Base-by-base conservation (phyloP, 768 basidiomycete species). In the Leccinum pellstonianum region DNA sequence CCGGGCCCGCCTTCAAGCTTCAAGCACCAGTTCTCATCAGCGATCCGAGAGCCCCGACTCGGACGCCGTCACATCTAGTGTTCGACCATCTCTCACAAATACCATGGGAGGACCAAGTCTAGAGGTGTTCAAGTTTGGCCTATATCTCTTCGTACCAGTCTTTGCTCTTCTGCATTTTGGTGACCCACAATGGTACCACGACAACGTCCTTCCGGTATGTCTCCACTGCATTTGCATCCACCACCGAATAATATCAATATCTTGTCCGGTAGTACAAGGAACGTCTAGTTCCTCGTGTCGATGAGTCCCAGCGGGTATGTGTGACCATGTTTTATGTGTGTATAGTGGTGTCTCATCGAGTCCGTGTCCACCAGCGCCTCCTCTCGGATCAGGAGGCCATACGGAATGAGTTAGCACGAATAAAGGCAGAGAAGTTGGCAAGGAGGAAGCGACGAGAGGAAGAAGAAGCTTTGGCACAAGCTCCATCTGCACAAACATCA, bases 141-240 rank as follows among this genome's bases (percentile, higher is more conserved):
- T 93, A 17, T 94, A 95, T 73, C 85, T 95, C 57, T 92, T 92
- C 66, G 86, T 93, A 59, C 93, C 93, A 10, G 84, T 95, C 58
- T 77, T 82, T 50, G 87, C 90, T 23, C 82, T 95, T 68, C 76
- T 93, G 53, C 89, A 93, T 73, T 94, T 91, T 68, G 92, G 93
- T 48, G 90, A 94, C 72, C 91, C 91, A 5, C 84, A 88, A 46
- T 95, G 93, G 93, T 95, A 94, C 68, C 80, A 82, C 57, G 77
- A 46, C 10, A 80, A 91, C 64, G 91, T 95, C 59, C 75, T 90
- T 37, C 91, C 93, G 8, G 89, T 92, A 70, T 57, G 85, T 62
- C 31, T 46, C 47, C 11, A 38, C 33, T 33, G 25, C 17, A 23
- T 25, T 33, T 57, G 49, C 33, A 31, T 19, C 35, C 21, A 21